Percentiles rank a stretch among this genome's conserved stretches.
Evolutionary conservation across 2,329 filamentous ascomycete species (phyloP).

Genomic region (Colletotrichum simmondsii): DNA sequence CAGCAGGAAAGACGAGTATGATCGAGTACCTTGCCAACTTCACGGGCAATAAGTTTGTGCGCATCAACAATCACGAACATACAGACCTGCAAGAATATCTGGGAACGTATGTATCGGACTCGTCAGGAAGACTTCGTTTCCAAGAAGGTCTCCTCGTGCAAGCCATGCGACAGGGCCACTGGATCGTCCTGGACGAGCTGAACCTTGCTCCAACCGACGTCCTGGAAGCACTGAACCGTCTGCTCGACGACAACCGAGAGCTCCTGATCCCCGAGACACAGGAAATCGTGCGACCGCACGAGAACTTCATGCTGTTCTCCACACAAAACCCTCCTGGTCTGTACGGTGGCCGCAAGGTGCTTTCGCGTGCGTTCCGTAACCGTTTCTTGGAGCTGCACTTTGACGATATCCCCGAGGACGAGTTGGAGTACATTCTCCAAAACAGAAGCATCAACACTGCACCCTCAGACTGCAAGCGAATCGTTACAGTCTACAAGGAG

Average conservation of each 20-base stretch:
- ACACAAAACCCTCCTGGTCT: slow-evolving; percentile 97
- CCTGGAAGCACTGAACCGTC: slow-evolving; percentile 91
- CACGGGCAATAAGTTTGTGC: slow-evolving; percentile 95
- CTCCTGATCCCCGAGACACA: slow-evolving; percentile 96
- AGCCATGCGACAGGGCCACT: slow-evolving; percentile 91
- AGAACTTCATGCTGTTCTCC: slow-evolving; percentile 97
- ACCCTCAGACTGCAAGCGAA: slow-evolving; percentile 89
- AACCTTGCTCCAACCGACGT: slow-evolving; percentile 98
- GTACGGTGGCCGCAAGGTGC: slow-evolving; percentile 92
- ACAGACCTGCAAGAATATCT: slow-evolving; percentile 98
- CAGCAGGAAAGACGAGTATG: slow-evolving; percentile 99
- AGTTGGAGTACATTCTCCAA: slow-evolving; percentile 91
- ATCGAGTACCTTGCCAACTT: slow-evolving; percentile 98
- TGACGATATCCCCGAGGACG: slow-evolving; percentile 95
- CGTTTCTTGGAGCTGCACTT: slow-evolving; percentile 97
- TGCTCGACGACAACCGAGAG: slow-evolving; percentile 96
- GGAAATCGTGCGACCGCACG: slow-evolving; percentile 89
- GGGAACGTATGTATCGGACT: slow-evolving; percentile 89
- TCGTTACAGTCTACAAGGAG: slow-evolving; percentile 94
- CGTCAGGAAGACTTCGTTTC: slow-evolving; percentile 86
- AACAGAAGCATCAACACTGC: slow-evolving; percentile 87
- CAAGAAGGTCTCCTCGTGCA: slow-evolving; percentile 95
- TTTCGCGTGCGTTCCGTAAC: slow-evolving; percentile 96
- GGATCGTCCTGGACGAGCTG: slow-evolving; percentile 97
- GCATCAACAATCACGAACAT: slow-evolving; percentile 99